Evolutionary conservation across 139 green algal species (phyloP).

Genomic region (Coelastrella sp.): DNA sequence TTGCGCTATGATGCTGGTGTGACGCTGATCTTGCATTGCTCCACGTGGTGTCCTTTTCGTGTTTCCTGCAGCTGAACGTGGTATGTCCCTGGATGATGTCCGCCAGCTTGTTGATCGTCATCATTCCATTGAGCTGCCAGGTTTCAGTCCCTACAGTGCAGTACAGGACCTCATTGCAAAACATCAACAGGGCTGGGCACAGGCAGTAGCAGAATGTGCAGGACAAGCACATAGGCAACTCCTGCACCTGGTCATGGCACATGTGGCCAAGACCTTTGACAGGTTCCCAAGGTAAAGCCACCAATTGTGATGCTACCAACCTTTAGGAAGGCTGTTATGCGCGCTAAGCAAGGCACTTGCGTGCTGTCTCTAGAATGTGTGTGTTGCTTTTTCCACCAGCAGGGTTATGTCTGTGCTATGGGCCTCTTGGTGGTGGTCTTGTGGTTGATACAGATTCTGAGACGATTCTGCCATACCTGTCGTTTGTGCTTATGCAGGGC

Average conservation of each 20-base stretch:
- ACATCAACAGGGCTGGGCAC: conserved; percentile 22
- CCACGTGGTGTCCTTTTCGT: not conserved
- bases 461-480: not conserved
- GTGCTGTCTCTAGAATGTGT: not conserved
- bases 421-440: not conserved
- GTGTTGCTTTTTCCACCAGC: too few species aligned
- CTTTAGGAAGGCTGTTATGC: not conserved
- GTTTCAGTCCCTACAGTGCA: conserved; percentile 45
- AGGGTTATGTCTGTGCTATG: too few species aligned
- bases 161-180: conserved; percentile 34
- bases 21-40: not conserved
- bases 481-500: not conserved
- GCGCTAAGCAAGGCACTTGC: not conserved
- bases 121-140: conserved; percentile 45
- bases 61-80: not conserved
- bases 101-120: conserved; percentile 32
- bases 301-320: not conserved
- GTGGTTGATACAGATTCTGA: not conserved
- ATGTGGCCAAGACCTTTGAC: conserved; percentile 16
- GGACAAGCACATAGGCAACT: conserved; percentile 22
- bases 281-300: conserved; percentile 1
- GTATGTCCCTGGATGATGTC: conserved; percentile 34
- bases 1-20: too few species aligned
- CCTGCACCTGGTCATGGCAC: conserved; percentile 38
- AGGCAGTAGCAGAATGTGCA: conserved; percentile 9